A percentile compares a stretch with the other conserved stretches of the same genome.
Evolutionary conservation across 495 filamentous ascomycete species (phyloP).

Genomic region (Hypoxylon intermedium): DNA sequence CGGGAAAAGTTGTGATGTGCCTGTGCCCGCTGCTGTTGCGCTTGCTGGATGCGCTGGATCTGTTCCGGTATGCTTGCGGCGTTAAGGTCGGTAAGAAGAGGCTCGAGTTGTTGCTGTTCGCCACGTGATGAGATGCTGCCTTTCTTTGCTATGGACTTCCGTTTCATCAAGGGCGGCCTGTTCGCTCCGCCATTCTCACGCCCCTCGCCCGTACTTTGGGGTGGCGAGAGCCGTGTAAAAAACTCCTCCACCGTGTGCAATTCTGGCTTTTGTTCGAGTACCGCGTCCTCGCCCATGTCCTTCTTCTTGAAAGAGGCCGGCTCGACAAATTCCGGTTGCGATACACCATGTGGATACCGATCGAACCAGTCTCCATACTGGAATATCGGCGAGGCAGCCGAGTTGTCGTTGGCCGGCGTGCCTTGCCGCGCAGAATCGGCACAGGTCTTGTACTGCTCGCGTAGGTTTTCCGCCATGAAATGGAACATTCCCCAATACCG

Average conservation of each 20-base stretch:
- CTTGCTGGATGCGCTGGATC: constrained; percentile 44
- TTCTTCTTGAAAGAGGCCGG: constrained; percentile 70
- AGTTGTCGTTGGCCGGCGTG: constrained; percentile 57
- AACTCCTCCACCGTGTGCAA: constrained; percentile 95
- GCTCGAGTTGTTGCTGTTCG: constrained; percentile 50
- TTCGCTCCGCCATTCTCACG: constrained; percentile 36
- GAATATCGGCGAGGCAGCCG: constrained; percentile 71
- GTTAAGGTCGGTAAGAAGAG: constrained; percentile 50
- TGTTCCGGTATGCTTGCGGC: constrained; percentile 39
- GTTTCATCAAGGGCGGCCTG: constrained; percentile 49
- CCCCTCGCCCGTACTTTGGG: constrained; percentile 55
- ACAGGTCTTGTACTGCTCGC: constrained; percentile 85
- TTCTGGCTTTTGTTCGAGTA: constrained; percentile 83
- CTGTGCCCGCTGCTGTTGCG: constrained; percentile 49
- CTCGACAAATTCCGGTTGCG: constrained; percentile 81
- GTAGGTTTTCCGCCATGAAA: constrained; percentile 91
- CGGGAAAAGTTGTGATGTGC: constrained; percentile 52
- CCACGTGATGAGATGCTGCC: constrained; percentile 46
- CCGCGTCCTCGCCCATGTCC: constrained; percentile 78
- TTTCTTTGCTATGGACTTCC: constrained; percentile 54
- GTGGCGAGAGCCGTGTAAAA: constrained; percentile 81
- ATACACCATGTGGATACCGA: constrained; percentile 91
- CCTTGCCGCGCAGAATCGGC: constrained; percentile 73
- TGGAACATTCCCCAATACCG: constrained; percentile 98
- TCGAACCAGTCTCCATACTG: constrained; percentile 99